Conservation (phyloP, 345 rosid species). For the Salix koriyanagi region DNA sequence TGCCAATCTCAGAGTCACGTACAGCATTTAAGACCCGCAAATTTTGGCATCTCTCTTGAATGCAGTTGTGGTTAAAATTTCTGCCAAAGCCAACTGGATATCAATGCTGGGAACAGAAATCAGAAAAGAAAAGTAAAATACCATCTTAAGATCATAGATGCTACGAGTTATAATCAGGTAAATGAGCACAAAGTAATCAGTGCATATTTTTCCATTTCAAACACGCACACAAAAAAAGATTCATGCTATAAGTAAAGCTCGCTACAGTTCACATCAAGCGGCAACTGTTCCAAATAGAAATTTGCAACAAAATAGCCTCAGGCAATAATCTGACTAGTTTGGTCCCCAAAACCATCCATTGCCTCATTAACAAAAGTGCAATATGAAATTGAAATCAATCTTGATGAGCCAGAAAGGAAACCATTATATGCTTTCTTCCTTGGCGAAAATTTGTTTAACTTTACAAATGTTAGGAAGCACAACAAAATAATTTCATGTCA, state of each 20-base stretch:
- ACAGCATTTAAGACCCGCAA: slow-evolving; percentile 88
- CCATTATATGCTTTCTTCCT: background rate
- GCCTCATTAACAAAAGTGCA: background rate
- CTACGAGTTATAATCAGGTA: background rate
- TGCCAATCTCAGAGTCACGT: slow-evolving; percentile 74
- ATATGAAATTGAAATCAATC: background rate
- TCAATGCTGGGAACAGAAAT: slow-evolving; percentile 49
- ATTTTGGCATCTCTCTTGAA: slow-evolving; percentile 87
- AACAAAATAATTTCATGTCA: background rate
- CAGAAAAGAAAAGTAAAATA: slow-evolving; percentile 21
- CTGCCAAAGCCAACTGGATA: slow-evolving; percentile 69
- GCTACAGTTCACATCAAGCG: background rate
- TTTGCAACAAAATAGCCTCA: background rate
- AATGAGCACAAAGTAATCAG: background rate
- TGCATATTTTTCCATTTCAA: background rate
- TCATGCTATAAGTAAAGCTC: background rate
- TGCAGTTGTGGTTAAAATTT: slow-evolving; percentile 82
- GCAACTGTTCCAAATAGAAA: background rate
- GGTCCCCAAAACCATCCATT: background rate
- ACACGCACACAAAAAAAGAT: background rate
- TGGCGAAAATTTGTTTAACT: background rate
- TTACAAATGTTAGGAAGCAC: background rate
- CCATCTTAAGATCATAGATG: background rate
- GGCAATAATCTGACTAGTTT: background rate
- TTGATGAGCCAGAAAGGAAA: background rate